Evolutionary conservation across 106 monocot genomes (phyloP), one percentile per base, ranked within the genome.

Genomic region (Phalaenopsis aphrodite): DNA sequence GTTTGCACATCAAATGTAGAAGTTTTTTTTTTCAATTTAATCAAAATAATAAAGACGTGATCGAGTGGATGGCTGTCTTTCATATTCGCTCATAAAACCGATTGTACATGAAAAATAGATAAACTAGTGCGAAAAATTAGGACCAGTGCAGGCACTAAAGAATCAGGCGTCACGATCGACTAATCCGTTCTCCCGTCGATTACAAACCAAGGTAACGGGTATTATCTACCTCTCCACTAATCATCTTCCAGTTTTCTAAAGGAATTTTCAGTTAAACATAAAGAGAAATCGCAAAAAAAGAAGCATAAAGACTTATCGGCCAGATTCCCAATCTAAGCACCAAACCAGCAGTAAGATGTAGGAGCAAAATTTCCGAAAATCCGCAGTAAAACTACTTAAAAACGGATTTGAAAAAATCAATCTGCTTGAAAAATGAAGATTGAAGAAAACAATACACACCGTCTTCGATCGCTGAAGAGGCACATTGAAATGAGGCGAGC

Each of bases 391-490:
- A 49, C 76, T 12, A 49, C 1, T 0, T 23, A 23, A 18, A 76
- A 24, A 76, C 14, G 12, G 11, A 8, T 10, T n/a, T 48, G 43
- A 14, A 45, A 74, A 74, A 42, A 19, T 43, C 0, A 2, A 48
- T 49, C 24, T 15, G 36, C 30, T 24, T 8, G 2, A 14, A 76
- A 15, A 45, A 42, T 19, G 43, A 45, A 74, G 43, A 76, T 49
- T 10, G 1, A 74, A 18, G 76, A 76, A 76, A 49, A 49, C 49
- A 49, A 14, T 19, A 76, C 76, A 19, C 47, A 76, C 76, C 76
- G 76, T 76, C 76, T 76, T 76, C 76, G 49, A 76, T 42, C 49
- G 76, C 76, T 1, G 76, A 15, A 42, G 24, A 47, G 52, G 11
- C 76, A 23, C 47, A 42, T 18, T 47, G 76, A 76, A 42, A 76